Conservation (phyloP, 352 stramenopile genomes). For the Globisporangium mamillatum region DNA sequence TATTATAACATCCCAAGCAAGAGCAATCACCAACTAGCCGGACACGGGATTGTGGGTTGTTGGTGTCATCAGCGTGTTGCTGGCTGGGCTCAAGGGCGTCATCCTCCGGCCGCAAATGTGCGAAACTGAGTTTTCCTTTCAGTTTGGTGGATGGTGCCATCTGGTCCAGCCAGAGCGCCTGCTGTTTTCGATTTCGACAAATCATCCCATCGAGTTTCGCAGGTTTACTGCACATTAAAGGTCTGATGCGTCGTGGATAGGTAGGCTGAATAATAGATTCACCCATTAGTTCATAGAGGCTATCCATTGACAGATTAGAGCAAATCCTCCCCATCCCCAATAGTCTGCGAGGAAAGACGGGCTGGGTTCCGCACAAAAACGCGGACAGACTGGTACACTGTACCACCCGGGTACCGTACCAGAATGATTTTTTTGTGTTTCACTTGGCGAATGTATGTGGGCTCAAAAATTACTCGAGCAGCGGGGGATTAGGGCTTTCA, state of each 20-base stretch:
- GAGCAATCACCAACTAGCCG: too few relatives aligned
- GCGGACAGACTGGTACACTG: not conserved
- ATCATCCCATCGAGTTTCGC: not conserved
- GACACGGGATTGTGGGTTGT: too few relatives aligned
- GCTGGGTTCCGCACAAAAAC: not conserved
- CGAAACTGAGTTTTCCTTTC: not conserved
- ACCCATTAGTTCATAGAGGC: not conserved
- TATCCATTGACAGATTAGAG: not conserved
- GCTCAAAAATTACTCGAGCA: not conserved
- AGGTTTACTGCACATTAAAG: not conserved
- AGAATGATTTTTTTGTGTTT: constrained; percentile 1
- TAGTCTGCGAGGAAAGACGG: not conserved
- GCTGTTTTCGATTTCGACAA: not conserved
- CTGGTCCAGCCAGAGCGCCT: constrained; percentile 2
- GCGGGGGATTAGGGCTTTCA: too few relatives aligned
- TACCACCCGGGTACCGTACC: not conserved
- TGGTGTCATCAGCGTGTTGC: too few relatives aligned
- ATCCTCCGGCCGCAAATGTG: not conserved
- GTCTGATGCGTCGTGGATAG: not conserved
- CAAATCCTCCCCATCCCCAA: not conserved
- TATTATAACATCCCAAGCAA: too few relatives aligned
- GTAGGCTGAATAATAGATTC: not conserved
- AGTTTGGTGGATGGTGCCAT: constrained; percentile 5
- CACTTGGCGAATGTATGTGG: constrained; percentile 2
- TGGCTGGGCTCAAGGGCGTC: not conserved